phyloP scores from a whole-genome alignment of 345 rosid genomes.

The Eucalyptus tenuipes region DNA sequence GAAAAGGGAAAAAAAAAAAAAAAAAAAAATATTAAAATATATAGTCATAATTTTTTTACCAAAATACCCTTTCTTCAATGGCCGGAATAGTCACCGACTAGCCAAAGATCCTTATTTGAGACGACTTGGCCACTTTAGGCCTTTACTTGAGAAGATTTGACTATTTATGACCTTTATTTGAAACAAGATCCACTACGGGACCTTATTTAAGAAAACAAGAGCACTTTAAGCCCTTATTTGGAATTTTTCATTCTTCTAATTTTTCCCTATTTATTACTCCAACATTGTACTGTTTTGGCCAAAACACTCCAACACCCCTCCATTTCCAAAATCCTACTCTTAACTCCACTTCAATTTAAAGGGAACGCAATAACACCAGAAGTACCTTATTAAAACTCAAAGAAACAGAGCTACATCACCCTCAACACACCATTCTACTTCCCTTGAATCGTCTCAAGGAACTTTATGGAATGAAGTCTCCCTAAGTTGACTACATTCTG shows the following conservation, averaged over 20 bases:
- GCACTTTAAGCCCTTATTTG: too few species aligned
- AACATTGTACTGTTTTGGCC: neutral
- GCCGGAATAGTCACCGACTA: too few species aligned
- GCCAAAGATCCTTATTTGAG: too few species aligned
- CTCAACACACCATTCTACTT: neutral
- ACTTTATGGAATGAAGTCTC: neutral
- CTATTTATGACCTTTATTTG: accelerated
- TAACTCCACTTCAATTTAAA: neutral
- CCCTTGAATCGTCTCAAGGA: neutral
- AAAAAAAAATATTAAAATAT: too few species aligned
- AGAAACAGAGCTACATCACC: neutral
- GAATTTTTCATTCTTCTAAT: neutral
- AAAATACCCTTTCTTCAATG: too few species aligned
- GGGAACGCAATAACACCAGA: neutral
- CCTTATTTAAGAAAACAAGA: too few species aligned
- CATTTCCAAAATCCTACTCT: neutral
- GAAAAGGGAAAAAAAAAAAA: too few species aligned
- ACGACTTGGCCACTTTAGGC: too few species aligned
- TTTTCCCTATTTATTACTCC: neutral
- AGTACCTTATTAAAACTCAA: neutral
- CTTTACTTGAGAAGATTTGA: too few species aligned
- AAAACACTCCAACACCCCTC: neutral
- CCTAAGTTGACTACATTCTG: neutral
- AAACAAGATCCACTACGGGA: accelerated
- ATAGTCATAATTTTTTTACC: too few species aligned